These are phyloP conservation scores for Lithospermum erythrorhizon DNA, from an alignment of 257 asterid species.

Conservation along the genomic window DNA sequence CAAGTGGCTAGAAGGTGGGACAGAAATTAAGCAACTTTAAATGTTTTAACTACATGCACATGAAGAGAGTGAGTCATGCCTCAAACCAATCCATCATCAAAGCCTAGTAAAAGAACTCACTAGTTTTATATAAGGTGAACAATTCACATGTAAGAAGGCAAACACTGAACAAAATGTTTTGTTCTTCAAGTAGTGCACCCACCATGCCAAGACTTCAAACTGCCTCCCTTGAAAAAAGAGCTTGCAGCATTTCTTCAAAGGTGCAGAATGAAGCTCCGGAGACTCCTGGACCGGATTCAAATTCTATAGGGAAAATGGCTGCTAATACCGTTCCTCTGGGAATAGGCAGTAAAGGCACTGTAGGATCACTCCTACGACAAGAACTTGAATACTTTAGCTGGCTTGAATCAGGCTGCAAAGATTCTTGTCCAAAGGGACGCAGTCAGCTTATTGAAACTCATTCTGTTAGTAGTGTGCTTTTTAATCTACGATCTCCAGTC, in stretches of 20 bases:
- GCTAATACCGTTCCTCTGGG: constrained; percentile 21
- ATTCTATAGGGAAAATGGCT: constrained; percentile 18
- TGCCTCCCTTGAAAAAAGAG: not conserved
- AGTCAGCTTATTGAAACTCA: constrained; percentile 15
- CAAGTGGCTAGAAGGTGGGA: not conserved
- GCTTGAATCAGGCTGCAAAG: constrained; percentile 16
- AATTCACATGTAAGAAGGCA: not conserved
- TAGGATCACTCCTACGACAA: constrained; percentile 29
- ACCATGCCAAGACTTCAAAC: not conserved
- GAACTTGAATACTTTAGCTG: constrained; percentile 26
- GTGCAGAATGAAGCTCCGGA: not conserved
- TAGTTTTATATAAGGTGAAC: not conserved
- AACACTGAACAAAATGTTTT: not conserved
- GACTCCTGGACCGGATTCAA: constrained; percentile 13
- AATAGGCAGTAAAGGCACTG: constrained; percentile 23
- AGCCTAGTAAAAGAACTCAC: not conserved
- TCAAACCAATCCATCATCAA: not conserved
- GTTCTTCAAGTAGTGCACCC: not conserved
- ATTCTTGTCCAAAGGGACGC: constrained; percentile 7
- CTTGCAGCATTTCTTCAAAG: not conserved
- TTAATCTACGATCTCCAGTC: constrained; percentile 19
- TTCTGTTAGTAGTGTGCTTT: constrained; percentile 16
- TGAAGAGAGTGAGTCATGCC: not conserved
- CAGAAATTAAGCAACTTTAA: not conserved
- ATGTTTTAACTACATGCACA: not conserved